Evolutionary conservation across 148 eudicot genomes (phyloP).

Genomic region (Beta vulgaris): DNA sequence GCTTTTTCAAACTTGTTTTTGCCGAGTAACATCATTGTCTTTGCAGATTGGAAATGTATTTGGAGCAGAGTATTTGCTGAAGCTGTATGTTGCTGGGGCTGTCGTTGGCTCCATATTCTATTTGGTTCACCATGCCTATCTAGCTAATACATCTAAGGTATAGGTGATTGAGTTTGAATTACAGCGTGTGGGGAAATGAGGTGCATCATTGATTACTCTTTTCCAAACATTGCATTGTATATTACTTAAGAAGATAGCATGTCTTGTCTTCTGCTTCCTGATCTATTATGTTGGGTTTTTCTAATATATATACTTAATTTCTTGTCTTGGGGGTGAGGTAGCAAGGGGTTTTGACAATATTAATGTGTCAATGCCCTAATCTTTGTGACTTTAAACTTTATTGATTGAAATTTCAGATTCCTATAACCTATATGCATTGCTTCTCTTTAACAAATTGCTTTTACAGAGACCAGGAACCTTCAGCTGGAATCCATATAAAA

Average conservation of each 20-base stretch:
- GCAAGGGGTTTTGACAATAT: neutral
- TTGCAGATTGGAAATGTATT: conserved; percentile 64
- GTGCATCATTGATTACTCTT: neutral
- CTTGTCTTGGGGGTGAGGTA: neutral
- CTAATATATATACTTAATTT: neutral
- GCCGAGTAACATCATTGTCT: conserved; percentile 13
- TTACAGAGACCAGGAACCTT: conserved; percentile 38
- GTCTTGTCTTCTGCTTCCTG: neutral
- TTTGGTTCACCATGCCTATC: conserved; percentile 64
- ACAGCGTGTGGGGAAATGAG: neutral
- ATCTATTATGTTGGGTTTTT: neutral
- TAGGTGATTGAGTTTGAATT: neutral
- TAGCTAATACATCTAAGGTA: conserved; percentile 50
- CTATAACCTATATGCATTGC: conserved; percentile 7
- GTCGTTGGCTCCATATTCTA: conserved; percentile 73
- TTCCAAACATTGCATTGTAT: conserved; percentile 1
- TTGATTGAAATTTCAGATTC: neutral
- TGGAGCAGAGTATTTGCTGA: conserved; percentile 71
- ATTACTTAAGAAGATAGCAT: neutral
- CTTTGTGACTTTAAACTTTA: neutral
- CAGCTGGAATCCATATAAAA: conserved; percentile 40
- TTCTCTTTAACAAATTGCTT: conserved; percentile 14
- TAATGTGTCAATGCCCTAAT: neutral
- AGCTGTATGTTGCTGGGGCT: conserved; percentile 80
- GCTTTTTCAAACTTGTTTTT: neutral